Evolutionary conservation across 1,284 basidiomycete species (phyloP), one percentile per base, ranked within the genome.

Genomic region (Neolentinus lepideus): DNA sequence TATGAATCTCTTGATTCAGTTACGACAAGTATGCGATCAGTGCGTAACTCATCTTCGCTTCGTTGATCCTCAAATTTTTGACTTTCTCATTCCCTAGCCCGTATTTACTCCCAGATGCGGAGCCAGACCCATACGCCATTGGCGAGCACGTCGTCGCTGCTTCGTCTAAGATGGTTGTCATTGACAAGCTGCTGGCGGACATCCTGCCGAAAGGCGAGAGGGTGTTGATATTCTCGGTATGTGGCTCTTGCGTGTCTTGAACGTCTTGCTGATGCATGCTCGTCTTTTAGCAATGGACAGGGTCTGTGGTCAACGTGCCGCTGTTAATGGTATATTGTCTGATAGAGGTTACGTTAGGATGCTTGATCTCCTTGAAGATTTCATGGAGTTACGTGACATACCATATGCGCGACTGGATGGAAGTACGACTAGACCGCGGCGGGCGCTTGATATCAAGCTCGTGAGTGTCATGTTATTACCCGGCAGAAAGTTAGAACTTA

Each of bases 361-460:
- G 79, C 78, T 94, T 16, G 90, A 94, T 65, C 78, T 92, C 57
- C 73, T 94, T 29, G 90, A 91, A 57, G 92, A 94, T 65, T 92
- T 90, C 70, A 83, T 93, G 79, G 74, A 74, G 2, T 72, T 91
- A 19, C 79, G 92, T 6, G 73, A 73, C 9, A 92, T 92, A 64
- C 76, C 83, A 21, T 88, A 85, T 66, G 88, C 90, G 57, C 80
- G 91, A 2, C 75, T 94, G 12, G 92, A 94, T 64, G 92, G 87
- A 9, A 80, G 60, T 0, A 80, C 78, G 3, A 62, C 65, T 4
- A 75, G 83, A 6, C 74, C 82, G 8, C 71, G 81, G 21, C 77
- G 83, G 26, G 69, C 73, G 0, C 63, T 85, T 27, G 79, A 82
- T 61, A 84, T 85, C 46, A 77, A 72, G 56, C 64, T 85, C 54